Conservation (phyloP, 169 alveolate genomes). For the Plasmodium chabaudi region DNA sequence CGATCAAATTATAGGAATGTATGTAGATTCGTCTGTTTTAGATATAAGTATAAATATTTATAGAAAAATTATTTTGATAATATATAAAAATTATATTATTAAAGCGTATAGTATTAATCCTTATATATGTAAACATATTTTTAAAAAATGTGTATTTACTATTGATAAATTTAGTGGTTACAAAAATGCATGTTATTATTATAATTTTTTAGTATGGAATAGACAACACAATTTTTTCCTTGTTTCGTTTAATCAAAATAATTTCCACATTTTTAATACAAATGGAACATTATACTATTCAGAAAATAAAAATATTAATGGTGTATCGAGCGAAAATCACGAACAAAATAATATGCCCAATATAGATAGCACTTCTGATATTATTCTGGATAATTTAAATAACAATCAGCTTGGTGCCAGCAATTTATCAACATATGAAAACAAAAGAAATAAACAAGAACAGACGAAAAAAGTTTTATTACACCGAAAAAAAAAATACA, state of each 20-base stretch:
- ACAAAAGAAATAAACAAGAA: not conserved
- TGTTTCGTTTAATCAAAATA: constrained; percentile 40
- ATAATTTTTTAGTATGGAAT: constrained; percentile 68
- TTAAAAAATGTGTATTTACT: constrained; percentile 42
- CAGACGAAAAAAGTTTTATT: not conserved
- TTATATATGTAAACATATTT: constrained; percentile 68
- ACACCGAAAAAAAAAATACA: constrained; percentile 7
- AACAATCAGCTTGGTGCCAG: not conserved
- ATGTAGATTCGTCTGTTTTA: constrained; percentile 32
- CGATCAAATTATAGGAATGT: constrained; percentile 53
- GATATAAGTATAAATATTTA: constrained; percentile 52
- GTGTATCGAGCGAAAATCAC: not conserved
- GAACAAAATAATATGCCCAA: not conserved
- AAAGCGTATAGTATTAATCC: constrained; percentile 62
- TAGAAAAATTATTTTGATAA: constrained; percentile 57
- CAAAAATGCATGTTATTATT: constrained; percentile 3
- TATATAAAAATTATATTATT: constrained; percentile 27
- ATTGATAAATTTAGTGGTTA: constrained; percentile 43
- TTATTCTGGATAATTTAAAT: too few species aligned
- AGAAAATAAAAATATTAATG: not conserved
- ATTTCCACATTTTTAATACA: constrained; percentile 64
- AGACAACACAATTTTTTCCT: constrained; percentile 69
- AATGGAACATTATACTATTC: constrained; percentile 67
- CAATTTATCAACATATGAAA: not conserved
- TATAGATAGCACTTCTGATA: not conserved